Evolutionary conservation across 495 filamentous ascomycete genomes (phyloP).

Genomic region (Penicillium coprophilum): DNA sequence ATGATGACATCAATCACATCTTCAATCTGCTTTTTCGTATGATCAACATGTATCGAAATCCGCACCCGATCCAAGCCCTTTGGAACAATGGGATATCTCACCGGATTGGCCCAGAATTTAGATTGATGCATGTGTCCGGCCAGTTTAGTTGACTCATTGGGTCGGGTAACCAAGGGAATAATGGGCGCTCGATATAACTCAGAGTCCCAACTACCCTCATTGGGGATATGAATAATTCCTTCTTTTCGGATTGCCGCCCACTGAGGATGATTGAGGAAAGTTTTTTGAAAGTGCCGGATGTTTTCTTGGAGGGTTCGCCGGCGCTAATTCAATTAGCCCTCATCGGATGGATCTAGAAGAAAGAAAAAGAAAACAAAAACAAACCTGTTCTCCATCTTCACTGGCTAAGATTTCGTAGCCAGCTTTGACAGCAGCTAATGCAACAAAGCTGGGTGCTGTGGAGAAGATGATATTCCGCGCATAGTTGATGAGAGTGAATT

Average conservation of each 20-base stretch:
- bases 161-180: not conserved
- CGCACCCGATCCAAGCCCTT: not conserved
- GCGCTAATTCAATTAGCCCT: not conserved
- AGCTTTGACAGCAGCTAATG: constrained; percentile 32
- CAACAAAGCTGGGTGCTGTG: constrained; percentile 34
- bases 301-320: not conserved
- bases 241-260: not conserved
- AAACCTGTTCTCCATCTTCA: not conserved
- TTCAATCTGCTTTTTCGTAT: not conserved
- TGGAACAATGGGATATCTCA: not conserved
- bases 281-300: not conserved
- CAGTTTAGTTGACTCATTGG: not conserved
- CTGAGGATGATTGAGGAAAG: no score
- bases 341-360: not conserved
- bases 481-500: constrained; percentile 32
- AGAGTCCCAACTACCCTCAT: not conserved
- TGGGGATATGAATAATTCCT: not conserved
- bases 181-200: not conserved
- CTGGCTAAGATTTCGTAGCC: constrained; percentile 32
- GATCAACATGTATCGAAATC: not conserved
- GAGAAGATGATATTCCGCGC: constrained; percentile 36
- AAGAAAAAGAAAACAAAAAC: no score
- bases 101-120: not conserved
- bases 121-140: not conserved
- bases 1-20: not conserved